Percentiles rank a stretch among this genome's conserved stretches.
Evolutionary conservation across 2,329 filamentous ascomycete genomes (phyloP).

Genomic region (Exophiala aquamarina): DNA sequence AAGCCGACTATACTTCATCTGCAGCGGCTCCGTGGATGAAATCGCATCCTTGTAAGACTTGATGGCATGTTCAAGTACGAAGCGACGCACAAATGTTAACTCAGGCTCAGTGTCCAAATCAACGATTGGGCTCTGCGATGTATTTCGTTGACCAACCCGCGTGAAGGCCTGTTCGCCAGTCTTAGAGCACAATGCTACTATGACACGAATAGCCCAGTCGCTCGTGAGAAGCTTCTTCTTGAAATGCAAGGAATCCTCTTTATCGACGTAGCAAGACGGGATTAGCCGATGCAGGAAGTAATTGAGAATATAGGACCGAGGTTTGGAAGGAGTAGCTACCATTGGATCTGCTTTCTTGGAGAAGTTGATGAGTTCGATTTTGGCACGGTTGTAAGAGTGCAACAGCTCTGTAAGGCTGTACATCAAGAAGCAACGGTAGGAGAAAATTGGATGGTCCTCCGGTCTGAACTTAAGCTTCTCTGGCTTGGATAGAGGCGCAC

Average conservation of each 20-base stretch:
- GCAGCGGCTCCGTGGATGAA: slow-evolving; percentile 73
- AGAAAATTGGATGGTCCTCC: slow-evolving; percentile 91
- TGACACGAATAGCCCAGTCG: slow-evolving; percentile 77
- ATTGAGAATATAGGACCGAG: slow-evolving; percentile 86
- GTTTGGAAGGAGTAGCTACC: slow-evolving; percentile 86
- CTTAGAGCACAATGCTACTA: slow-evolving; percentile 84
- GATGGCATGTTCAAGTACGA: slow-evolving; percentile 89
- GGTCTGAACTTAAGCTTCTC: slow-evolving; percentile 79
- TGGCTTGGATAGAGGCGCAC: slow-evolving; percentile 60
- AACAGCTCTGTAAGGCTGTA: slow-evolving; percentile 89
- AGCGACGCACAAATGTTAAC: slow-evolving; percentile 87
- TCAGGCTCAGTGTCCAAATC: slow-evolving; percentile 77
- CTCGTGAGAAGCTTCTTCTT: slow-evolving; percentile 88
- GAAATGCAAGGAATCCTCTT: slow-evolving; percentile 64
- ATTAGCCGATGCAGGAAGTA: slow-evolving; percentile 84
- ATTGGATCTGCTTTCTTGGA: slow-evolving; percentile 85
- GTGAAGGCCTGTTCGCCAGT: slow-evolving; percentile 71
- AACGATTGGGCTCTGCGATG: slow-evolving; percentile 45
- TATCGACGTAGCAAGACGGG: slow-evolving; percentile 64
- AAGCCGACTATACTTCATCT: slow-evolving; percentile 83
- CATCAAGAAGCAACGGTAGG: slow-evolving; percentile 92
- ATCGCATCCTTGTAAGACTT: slow-evolving; percentile 90
- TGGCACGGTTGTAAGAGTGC: slow-evolving; percentile 87
- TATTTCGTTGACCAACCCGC: slow-evolving; percentile 15
- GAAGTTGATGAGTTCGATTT: slow-evolving; percentile 99